Evolutionary conservation across 768 basidiomycete genomes (phyloP), one percentile per base, ranked within the genome.

Genomic region (Tephrocybe rancida): DNA sequence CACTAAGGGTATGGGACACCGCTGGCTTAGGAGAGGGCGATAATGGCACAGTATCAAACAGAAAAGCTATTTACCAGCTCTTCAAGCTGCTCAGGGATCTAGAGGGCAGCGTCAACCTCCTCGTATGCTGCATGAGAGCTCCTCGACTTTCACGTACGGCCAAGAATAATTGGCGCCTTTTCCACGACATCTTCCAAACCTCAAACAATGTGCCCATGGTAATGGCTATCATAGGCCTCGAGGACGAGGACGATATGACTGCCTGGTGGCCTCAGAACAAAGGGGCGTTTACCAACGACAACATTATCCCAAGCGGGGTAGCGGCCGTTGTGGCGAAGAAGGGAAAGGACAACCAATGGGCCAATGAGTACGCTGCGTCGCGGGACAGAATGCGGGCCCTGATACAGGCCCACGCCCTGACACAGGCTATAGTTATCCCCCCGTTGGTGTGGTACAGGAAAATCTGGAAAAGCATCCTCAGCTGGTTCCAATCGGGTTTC

Each of bases 81-180:
- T 66, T 59, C 47, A n/a, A 35, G 16, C 57, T 80, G 26, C 61
- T 80, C 38, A 65, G 63, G 11, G 65, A 58, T 7, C 63, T 79
- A 14, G 50, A 67, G 1, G 63, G 60, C 9, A 73, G 77, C 16
- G 55, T 79, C 48, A 68, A 65, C 62, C 65, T 79, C 30, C 71
- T 79, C 32, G 55, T 78, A 6, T 78, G 68, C 58, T 70, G 70
- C 38, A 70, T 76, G 58, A 69, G 71, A 5, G 73, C 68, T n/a
- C 68, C 76, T 13, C 63, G 73, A 52, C 64, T 76, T 49, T 64
- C 62, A 44, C 63, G 67, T 19, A 60, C 67, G 2, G 54, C 69
- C 26, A 61, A 68, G 34, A 65, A 67, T 37, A 78, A 76, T 43
- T 78, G 75, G 64, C 60, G 65, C 71, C 49, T 78, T 69, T 65